Base-by-base conservation (phyloP, 108 stramenopile species). In the Pseudonitzschia delicatissima region DNA sequence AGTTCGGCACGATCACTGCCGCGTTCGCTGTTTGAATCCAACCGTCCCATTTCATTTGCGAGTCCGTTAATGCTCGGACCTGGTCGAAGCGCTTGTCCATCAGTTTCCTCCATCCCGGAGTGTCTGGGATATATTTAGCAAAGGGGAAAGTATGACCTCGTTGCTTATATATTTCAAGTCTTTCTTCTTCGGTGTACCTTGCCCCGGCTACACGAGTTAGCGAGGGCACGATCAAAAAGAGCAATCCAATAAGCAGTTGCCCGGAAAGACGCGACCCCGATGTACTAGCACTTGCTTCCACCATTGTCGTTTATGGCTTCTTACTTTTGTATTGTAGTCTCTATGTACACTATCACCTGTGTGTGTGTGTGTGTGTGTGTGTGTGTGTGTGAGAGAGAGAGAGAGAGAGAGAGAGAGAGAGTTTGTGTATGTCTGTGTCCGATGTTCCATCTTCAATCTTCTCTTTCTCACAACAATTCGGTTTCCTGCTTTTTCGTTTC, bases 111-210 rank as follows among this genome's bases (percentile, higher is more conserved):
- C 83, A 87, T 31, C 86, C 86, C 6, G 67, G 59, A 7, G 78
- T 86, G 35, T 85, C 61, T 2, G 89, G 85, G 13, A 76, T 65
- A 23, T 75, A 66, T 42, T 71, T 53, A 9, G 62, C 53, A n/a
- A 77, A 66, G 26, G 88, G 88, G 76, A 83, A 90, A 21, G 53
- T 70, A 58, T 88, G 62, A 0, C 78, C 78, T 32, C 83, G 57
- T 34, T 77, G 67, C 15, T 59, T 28, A 60, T 81, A 85, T 66
- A 78, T 82, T 15, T 59, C 73, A 47, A 67, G 32, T 47, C 87
- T 69, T 44, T 83, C 78, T 21, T 67, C 44, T 62, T 85, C 84
- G 57, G 57, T 55, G 58, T 74, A 69, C 5, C 18, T 27, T 15
- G 12, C 11, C 2, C 17, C n/a, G 32, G 9, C 2, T 5, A n/a